Percentiles rank a stretch among this genome's conserved stretches.
Conservation (phyloP, 2,329 filamentous ascomycete species). For the Botrytis byssoidea region DNA sequence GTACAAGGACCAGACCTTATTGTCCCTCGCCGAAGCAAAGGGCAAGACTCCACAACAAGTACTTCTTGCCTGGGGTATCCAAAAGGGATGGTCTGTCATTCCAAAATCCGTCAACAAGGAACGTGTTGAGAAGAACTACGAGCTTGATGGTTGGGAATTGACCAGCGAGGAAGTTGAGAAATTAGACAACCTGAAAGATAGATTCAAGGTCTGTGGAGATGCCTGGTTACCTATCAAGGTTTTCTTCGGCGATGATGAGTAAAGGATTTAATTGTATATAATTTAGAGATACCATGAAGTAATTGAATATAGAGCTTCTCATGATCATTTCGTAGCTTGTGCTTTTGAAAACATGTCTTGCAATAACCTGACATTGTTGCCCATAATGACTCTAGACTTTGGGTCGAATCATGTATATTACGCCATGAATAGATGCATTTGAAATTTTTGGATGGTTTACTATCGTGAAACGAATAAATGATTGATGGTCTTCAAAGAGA, state of each 20-base stretch:
- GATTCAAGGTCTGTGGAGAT: constrained; percentile 82
- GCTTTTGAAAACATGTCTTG: background rate
- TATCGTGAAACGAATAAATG: background rate
- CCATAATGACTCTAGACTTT: too few relatives aligned
- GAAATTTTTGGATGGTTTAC: background rate
- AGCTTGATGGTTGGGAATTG: constrained; percentile 71
- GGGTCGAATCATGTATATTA: background rate
- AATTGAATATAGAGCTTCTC: constrained; percentile 7
- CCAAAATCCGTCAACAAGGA: constrained; percentile 76
- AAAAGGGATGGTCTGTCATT: constrained; percentile 79
- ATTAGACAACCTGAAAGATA: constrained; percentile 48
- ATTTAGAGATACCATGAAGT: constrained; percentile 22
- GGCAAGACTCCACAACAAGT: constrained; percentile 73
- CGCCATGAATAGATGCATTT: background rate
- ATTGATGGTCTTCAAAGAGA: background rate
- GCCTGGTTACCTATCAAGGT: constrained; percentile 72
- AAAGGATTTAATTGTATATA: constrained; percentile 44
- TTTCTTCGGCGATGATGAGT: constrained; percentile 78
- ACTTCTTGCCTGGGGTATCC: constrained; percentile 75
- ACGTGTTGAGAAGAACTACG: constrained; percentile 74
- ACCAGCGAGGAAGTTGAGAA: constrained; percentile 68
- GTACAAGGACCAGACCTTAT: constrained; percentile 63
- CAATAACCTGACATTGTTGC: background rate
- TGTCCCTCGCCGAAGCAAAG: constrained; percentile 62
- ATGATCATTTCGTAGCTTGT: background rate